These are phyloP conservation scores for Eimeria necatrix DNA, from an alignment of 169 alveolate species.

Conservation along the genomic window DNA sequence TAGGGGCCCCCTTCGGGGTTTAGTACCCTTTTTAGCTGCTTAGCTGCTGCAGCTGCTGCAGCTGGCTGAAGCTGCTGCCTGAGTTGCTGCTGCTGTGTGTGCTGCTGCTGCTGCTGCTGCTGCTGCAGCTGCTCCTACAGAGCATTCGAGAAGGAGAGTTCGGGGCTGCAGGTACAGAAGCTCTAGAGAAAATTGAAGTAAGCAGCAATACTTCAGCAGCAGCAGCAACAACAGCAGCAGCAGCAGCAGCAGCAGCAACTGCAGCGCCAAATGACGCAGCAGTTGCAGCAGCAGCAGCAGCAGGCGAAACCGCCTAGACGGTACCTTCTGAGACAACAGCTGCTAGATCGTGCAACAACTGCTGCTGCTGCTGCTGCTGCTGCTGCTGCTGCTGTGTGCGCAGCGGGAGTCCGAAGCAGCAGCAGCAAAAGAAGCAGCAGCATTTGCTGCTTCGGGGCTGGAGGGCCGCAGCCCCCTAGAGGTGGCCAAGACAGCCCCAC, in stretches of 20 bases:
- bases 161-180: constrained; percentile 13
- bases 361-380: constrained; percentile 6
- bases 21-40: background rate
- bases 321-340: background rate
- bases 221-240: no score
- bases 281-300: background rate
- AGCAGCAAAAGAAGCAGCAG: constrained; percentile 8
- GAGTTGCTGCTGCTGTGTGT: constrained; percentile 11
- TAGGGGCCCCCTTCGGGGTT: background rate
- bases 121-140: constrained; percentile 33
- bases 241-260: background rate
- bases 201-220: background rate
- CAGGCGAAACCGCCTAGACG: background rate
- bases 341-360: background rate
- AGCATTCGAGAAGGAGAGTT: constrained; percentile 26
- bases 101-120: constrained; percentile 19
- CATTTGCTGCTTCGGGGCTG: constrained; percentile 2
- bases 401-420: constrained; percentile 48
- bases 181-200: background rate
- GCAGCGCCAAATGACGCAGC: background rate
- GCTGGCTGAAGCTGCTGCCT: background rate
- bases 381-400: background rate
- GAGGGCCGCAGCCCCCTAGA: background rate
- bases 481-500: constrained; percentile 1
- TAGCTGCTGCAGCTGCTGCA: background rate